phyloP scores from a whole-genome alignment of 2,329 filamentous ascomycete species.

The Calonectria hawksworthii region DNA sequence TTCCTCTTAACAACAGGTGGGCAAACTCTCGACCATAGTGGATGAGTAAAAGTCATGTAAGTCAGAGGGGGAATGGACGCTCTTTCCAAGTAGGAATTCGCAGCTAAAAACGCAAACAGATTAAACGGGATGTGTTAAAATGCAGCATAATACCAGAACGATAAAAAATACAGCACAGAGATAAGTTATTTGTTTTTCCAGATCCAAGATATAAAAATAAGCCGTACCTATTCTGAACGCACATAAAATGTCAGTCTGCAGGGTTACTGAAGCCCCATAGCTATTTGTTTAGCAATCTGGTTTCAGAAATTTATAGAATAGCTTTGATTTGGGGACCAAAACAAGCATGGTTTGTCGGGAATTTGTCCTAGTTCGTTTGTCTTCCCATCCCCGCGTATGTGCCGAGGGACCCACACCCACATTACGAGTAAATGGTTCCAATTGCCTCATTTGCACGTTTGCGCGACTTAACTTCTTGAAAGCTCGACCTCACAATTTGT shows the following conservation, averaged over 20 bases:
- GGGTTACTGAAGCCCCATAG: neutral
- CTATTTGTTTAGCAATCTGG: rapidly evolving
- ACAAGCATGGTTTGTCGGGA: neutral
- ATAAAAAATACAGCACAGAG: too few relatives aligned
- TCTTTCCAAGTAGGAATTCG: too few relatives aligned
- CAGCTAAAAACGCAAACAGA: too few relatives aligned
- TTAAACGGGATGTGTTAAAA: too few relatives aligned
- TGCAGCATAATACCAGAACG: too few relatives aligned
- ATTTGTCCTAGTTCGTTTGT: neutral
- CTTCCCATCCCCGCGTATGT: neutral
- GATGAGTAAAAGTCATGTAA: too few relatives aligned
- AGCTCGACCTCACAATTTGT: neutral
- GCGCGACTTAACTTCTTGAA: neutral
- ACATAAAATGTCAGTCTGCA: too few relatives aligned
- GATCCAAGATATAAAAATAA: neutral
- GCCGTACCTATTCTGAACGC: neutral
- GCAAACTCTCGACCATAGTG: too few relatives aligned
- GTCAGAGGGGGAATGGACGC: too few relatives aligned
- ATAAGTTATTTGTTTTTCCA: too few relatives aligned
- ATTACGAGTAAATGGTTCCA: neutral
- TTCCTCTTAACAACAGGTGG: too few relatives aligned
- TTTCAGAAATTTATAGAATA: neutral
- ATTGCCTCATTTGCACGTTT: neutral
- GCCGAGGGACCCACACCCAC: neutral
- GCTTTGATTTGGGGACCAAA: neutral